Evolutionary conservation across 106 monocot genomes (phyloP), one percentile per base, ranked within the genome.

Genomic region (Amphibolis antarctica): DNA sequence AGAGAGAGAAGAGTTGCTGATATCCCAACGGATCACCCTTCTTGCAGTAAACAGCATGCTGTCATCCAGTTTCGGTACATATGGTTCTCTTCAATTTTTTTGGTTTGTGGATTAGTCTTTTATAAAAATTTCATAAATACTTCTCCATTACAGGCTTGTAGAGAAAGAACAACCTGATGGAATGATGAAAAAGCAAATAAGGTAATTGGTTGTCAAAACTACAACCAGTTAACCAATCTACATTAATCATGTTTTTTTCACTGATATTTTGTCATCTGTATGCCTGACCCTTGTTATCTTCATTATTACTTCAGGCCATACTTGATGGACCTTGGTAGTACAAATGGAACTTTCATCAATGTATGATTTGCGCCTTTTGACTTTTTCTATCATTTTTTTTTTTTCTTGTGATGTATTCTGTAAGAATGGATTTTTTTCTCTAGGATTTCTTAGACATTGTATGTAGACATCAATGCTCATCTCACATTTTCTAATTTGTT

Each of bases 41-140:
- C 94, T 46, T 96, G 94, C 71, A 96, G 89, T 70, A 96, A 96
- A 59, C 94, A 96, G 56, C 94, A 96, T 84, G 86, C 94, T 27
- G 89, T 96, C 69, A 71, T 96, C 67, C 94, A 96, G 64, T 89
- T 75, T 53, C 83, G 93, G 93, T 86, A 73, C 13, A 42, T 18
- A 53, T 7, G 7, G 36, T 23, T 43, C 12, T 13, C 13, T 24
- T n/a, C n/a, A 58, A 27, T 18, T 60, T 15, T 13, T 9, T 28
- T n/a, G 12, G 5, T 31, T 45, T 26, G 11, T 50, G 12, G 15
- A 57, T 57, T 60, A 28, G 18, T 60, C n/a, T 53, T 67, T 57
- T 24, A 28, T 12, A 63, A 29, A n/a, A 28, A 31, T 64, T 56
- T 42, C 29, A 29, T 60, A 21, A 9, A 10, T 28, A 3, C 9